Conservation (phyloP, 257 asterid genomes). For the Nicotiana obtusifolia region DNA sequence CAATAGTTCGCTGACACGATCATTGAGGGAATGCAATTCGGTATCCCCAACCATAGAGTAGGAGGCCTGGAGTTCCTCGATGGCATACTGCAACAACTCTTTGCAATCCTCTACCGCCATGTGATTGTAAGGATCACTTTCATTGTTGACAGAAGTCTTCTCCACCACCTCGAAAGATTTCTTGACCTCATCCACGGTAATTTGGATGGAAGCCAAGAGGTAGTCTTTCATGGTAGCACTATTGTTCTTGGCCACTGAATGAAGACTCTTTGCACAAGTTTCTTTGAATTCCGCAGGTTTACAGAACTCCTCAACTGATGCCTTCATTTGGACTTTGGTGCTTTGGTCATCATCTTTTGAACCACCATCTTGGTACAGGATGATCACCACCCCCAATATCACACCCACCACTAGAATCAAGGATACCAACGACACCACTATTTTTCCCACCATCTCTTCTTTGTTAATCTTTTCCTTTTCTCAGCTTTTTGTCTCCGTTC, state of each 20-base stretch:
- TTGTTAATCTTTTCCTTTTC: neutral
- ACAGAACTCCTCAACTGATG: constrained; percentile 39
- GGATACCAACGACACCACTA: constrained; percentile 39
- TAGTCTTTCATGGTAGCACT: constrained; percentile 54
- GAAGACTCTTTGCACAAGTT: constrained; percentile 42
- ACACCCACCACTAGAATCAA: constrained; percentile 54
- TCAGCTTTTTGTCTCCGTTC: neutral
- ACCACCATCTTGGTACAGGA: constrained; percentile 7
- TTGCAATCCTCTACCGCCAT: constrained; percentile 60
- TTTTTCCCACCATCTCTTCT: constrained; percentile 33
- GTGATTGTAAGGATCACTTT: constrained; percentile 29
- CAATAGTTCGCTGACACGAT: constrained; percentile 39
- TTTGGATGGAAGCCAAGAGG: constrained; percentile 36
- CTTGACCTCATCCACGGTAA: constrained; percentile 35
- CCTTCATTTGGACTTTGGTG: constrained; percentile 32
- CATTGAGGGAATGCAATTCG: constrained; percentile 30
- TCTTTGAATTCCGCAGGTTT: constrained; percentile 42
- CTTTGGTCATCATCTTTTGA: neutral
- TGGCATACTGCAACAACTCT: constrained; percentile 43
- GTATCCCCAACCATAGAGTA: constrained; percentile 29
- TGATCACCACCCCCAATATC: constrained; percentile 43
- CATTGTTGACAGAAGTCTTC: constrained; percentile 22
- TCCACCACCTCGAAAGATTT: constrained; percentile 27
- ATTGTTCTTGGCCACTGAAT: constrained; percentile 34
- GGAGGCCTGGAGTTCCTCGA: constrained; percentile 42